Conservation (phyloP, 192 early-diverging fungal species). For the Borealophlyctis nickersoniae region DNA sequence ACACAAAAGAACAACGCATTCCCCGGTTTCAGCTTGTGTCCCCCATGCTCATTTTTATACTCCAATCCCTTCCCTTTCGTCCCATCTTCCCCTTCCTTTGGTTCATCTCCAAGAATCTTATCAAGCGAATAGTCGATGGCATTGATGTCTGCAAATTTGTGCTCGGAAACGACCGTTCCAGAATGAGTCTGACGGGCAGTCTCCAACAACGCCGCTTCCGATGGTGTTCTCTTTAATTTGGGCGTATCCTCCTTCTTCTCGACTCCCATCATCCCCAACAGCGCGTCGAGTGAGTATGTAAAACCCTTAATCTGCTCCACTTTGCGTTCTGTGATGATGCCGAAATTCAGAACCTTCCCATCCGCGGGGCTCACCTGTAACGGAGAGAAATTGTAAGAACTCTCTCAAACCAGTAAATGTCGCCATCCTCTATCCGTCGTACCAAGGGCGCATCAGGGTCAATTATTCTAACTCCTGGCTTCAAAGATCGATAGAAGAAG, state of each 20-base stretch:
- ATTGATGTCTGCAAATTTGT: conserved; percentile 85
- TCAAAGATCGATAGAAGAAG: conserved; percentile 93
- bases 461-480: conserved; percentile 72
- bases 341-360: conserved; percentile 86
- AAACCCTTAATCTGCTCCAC: conserved; percentile 96
- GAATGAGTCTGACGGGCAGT: conserved; percentile 52
- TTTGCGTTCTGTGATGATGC: conserved; percentile 67
- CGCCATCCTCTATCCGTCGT: too few relatives aligned
- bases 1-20: conserved; percentile 86
- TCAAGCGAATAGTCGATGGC: conserved; percentile 81
- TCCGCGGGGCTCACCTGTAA: conserved; percentile 80
- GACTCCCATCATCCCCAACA: conserved; percentile 57
- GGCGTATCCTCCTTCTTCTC: background rate
- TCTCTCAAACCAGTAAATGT: too few relatives aligned
- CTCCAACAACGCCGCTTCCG: conserved; percentile 8
- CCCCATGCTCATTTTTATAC: conserved; percentile 3
- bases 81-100: background rate
- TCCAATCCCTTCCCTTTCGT: conserved; percentile 18
- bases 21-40: conserved; percentile 50
- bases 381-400: background rate
- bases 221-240: background rate
- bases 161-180: conserved; percentile 67
- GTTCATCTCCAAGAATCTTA: conserved; percentile 59
- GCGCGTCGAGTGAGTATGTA: conserved; percentile 82
- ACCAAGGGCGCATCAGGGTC: conserved; percentile 66